Evolutionary conservation across 2,329 filamentous ascomycete genomes (phyloP).

Genomic region (Lecanosticta acicola): DNA sequence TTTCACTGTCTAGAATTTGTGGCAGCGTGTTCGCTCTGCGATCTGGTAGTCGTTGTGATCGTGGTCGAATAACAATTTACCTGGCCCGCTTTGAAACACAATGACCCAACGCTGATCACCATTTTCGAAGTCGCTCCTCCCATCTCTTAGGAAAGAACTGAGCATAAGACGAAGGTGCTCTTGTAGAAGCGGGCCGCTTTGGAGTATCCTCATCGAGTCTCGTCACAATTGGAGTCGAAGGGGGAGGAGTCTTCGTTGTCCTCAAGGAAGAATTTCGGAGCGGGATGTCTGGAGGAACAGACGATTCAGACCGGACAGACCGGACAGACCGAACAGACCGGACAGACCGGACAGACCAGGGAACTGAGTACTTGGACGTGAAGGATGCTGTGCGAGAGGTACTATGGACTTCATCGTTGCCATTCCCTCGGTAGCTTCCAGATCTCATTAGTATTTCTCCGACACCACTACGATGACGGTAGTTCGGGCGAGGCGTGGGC

Average conservation of each 20-base stretch:
- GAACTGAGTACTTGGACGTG: background rate
- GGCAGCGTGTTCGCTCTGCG: no score
- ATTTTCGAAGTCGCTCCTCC: background rate
- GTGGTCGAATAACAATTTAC: no score
- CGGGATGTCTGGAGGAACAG: background rate
- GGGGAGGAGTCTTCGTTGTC: background rate
- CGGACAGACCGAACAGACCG: no score
- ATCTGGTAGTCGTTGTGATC: no score
- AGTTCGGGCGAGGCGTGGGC: slow-evolving; percentile 3
- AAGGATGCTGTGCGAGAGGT: background rate
- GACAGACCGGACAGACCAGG: background rate
- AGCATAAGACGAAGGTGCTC: background rate
- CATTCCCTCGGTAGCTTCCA: background rate
- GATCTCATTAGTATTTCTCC: background rate
- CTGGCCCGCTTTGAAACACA: no score
- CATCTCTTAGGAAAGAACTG: background rate
- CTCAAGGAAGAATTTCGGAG: background rate
- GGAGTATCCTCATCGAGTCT: background rate
- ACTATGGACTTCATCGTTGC: background rate
- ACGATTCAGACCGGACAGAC: no score
- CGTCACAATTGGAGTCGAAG: background rate
- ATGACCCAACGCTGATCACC: no score
- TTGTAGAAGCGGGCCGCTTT: background rate
- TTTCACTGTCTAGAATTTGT: no score
- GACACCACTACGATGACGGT: slow-evolving; percentile 11